Conservation (phyloP, 768 basidiomycete species). For the Termitomyces sp. region DNA sequence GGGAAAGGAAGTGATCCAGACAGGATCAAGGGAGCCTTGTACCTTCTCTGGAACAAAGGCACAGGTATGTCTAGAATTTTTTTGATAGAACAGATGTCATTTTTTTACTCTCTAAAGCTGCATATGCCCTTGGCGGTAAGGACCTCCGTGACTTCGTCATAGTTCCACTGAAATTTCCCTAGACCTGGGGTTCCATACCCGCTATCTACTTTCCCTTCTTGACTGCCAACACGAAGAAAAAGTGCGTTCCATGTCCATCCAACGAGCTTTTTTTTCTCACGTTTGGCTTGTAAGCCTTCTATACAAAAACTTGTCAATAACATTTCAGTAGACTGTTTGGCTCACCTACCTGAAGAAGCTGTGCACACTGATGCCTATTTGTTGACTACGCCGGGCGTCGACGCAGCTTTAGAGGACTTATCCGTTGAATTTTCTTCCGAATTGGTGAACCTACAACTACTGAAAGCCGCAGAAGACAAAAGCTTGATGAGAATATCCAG, state of each 20-base stretch:
- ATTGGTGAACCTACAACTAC: slow-evolving; percentile 35
- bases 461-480: slow-evolving; percentile 39
- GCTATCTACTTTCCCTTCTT: slow-evolving; percentile 57
- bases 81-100: neutral
- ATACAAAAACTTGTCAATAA: slow-evolving; percentile 64
- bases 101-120: slow-evolving; percentile 31
- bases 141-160: slow-evolving; percentile 2
- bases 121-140: slow-evolving; percentile 66
- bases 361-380: slow-evolving; percentile 57
- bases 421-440: slow-evolving; percentile 41
- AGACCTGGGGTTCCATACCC: slow-evolving; percentile 54
- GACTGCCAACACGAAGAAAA: slow-evolving; percentile 85
- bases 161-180: slow-evolving; percentile 6
- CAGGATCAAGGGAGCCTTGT: slow-evolving; percentile 91
- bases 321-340: slow-evolving; percentile 57
- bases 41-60: slow-evolving; percentile 69
- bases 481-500: slow-evolving; percentile 32
- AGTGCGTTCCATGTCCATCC: slow-evolving; percentile 29
- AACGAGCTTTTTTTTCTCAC: neutral
- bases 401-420: slow-evolving; percentile 42
- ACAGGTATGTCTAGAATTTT: slow-evolving; percentile 37
- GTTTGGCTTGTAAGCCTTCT: slow-evolving; percentile 45
- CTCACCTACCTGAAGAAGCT: slow-evolving; percentile 58
- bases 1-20: slow-evolving; percentile 80
- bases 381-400: slow-evolving; percentile 41